Percentiles rank a stretch among this genome's conserved stretches.
These are phyloP conservation scores for Lachancea sp. DNA, from an alignment of 805 yeast genomes.

Conservation along the genomic window DNA sequence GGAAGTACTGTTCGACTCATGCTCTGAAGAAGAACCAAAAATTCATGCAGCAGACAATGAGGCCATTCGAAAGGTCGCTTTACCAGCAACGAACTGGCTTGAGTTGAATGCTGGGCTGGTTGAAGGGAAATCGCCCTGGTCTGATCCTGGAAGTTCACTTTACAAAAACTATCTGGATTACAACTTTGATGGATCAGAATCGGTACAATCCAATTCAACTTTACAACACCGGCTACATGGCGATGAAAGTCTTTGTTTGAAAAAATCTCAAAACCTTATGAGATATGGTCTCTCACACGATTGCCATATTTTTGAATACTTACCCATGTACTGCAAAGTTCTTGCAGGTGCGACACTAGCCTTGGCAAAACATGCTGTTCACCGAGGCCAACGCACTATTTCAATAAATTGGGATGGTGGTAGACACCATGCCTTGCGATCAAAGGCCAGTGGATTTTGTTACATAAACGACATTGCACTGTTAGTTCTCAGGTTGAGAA, in stretches of 20 bases:
- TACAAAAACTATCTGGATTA: slow-evolving; percentile 8
- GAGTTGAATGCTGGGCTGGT: slow-evolving; percentile 5
- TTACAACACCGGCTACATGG: neutral
- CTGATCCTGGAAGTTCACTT: slow-evolving; percentile 12
- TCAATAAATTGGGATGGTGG: slow-evolving; percentile 78
- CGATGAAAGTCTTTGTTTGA: neutral
- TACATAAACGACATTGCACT: slow-evolving; percentile 65
- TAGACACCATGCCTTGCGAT: slow-evolving; percentile 57
- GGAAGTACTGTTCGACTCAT: slow-evolving; percentile 32
- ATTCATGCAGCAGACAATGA: slow-evolving; percentile 8
- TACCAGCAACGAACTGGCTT: slow-evolving; percentile 13
- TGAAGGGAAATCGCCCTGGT: slow-evolving; percentile 2
- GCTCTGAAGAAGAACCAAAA: slow-evolving; percentile 12
- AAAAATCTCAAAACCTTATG: slow-evolving; percentile 12
- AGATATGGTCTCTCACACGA: slow-evolving; percentile 51
- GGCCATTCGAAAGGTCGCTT: slow-evolving; percentile 13
- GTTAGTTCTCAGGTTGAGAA: slow-evolving; percentile 46
- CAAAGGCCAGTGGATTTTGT: slow-evolving; percentile 62
- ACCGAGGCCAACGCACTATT: slow-evolving; percentile 30
- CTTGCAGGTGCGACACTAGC: slow-evolving; percentile 54
- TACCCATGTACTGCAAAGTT: slow-evolving; percentile 43
- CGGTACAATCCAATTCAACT: neutral
- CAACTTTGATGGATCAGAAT: neutral
- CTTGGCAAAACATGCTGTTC: slow-evolving; percentile 35
- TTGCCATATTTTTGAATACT: slow-evolving; percentile 54